phyloP scores from a whole-genome alignment of 2,329 filamentous ascomycete species.

The Colletotrichum orbiculare region DNA sequence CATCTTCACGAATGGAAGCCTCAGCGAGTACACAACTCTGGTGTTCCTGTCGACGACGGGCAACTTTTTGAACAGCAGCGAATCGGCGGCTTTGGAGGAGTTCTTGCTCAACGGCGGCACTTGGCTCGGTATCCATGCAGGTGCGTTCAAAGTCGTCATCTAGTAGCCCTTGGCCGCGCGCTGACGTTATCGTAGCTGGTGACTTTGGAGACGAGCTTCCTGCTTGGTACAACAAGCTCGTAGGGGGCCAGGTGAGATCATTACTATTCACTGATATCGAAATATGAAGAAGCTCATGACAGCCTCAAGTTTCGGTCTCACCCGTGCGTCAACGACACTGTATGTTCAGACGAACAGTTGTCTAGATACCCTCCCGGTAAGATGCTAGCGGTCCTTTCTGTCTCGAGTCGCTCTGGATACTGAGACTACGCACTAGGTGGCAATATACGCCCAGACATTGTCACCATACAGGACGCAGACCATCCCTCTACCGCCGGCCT shows the following conservation, averaged over 20 bases:
- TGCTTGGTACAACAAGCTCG: background rate
- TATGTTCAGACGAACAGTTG: background rate
- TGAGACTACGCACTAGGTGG: background rate
- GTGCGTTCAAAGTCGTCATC: background rate
- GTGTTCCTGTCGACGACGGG: constrained; percentile 5
- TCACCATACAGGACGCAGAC: background rate
- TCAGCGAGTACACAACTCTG: background rate
- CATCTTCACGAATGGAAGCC: constrained; percentile 11
- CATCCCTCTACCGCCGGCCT: background rate
- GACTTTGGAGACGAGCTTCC: background rate
- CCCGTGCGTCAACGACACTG: background rate
- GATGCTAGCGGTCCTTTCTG: background rate
- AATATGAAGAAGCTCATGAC: background rate
- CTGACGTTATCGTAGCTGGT: background rate
- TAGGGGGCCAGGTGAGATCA: background rate
- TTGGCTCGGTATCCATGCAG: background rate
- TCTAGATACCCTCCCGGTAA: background rate
- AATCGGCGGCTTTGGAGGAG: background rate
- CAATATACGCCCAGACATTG: background rate
- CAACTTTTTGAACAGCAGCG: background rate
- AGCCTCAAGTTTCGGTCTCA: background rate
- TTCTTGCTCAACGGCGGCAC: background rate
- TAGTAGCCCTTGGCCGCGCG: background rate
- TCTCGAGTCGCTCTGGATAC: background rate
- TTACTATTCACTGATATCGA: background rate